These are phyloP conservation scores for Neonectria faginata DNA, from an alignment of 2,329 filamentous ascomycete genomes.

Conservation along the genomic window DNA sequence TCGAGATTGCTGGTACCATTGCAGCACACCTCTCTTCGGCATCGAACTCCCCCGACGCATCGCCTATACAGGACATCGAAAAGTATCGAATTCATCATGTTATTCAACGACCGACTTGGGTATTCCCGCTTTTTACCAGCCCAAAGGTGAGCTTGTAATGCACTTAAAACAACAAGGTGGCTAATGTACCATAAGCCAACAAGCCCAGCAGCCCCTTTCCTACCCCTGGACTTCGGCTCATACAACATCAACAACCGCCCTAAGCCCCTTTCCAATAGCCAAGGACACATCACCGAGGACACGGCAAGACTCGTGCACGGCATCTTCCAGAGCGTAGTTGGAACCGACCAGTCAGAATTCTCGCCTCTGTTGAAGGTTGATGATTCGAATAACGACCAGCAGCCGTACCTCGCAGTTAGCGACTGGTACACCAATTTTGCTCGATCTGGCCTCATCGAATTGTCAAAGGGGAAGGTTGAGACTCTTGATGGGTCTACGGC, in stretches of 20 bases:
- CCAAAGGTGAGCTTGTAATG: slow-evolving; percentile 56
- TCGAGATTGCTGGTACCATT: slow-evolving; percentile 80
- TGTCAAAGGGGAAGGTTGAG: slow-evolving; percentile 60
- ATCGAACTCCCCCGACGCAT: slow-evolving; percentile 62
- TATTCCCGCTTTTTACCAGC: slow-evolving; percentile 70
- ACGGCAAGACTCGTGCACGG: slow-evolving; percentile 66
- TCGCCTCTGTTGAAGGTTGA: slow-evolving; percentile 56
- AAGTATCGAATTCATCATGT: slow-evolving; percentile 75
- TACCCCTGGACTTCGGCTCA: slow-evolving; percentile 78
- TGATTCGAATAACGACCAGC: slow-evolving; percentile 57
- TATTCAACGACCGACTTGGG: slow-evolving; percentile 76
- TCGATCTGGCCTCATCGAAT: slow-evolving; percentile 69
- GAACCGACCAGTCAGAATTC: slow-evolving; percentile 66
- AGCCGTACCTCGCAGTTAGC: slow-evolving; percentile 75
- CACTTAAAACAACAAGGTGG: no score
- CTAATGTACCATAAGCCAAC: slow-evolving; percentile 48
- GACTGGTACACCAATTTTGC: slow-evolving; percentile 82
- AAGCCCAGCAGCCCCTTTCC: slow-evolving; percentile 67
- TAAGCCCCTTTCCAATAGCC: slow-evolving; percentile 68
- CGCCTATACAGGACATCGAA: slow-evolving; percentile 55
- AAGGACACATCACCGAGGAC: slow-evolving; percentile 72
- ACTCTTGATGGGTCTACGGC: slow-evolving; percentile 52
- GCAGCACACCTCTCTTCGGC: slow-evolving; percentile 77
- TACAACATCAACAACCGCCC: slow-evolving; percentile 76
- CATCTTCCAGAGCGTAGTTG: slow-evolving; percentile 61